Base-by-base conservation (phyloP, 805 yeast genomes). In the Myxozyma mucilagina region DNA sequence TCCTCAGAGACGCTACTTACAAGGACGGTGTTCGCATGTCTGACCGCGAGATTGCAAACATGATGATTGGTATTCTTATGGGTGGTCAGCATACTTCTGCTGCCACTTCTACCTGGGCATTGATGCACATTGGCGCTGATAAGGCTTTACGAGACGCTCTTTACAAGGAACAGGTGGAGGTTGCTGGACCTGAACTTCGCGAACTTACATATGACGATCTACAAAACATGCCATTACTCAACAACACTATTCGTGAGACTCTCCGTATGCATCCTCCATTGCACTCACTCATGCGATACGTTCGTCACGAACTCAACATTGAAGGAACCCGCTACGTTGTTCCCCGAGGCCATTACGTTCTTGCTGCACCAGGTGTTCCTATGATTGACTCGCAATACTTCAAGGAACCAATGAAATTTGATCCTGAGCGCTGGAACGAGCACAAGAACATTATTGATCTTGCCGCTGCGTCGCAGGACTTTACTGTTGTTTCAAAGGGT, bases 81-180 rank as follows among this genome's bases (percentile, higher is more conserved):
- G 99, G 99, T 71, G 99, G 99, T 65, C 99, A 94, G 79, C 99
- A 94, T 76, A 94, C 99, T 32, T 88, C 96, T 65, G 94, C 98
- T 47, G 83, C 98, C 29, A 94, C 99, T 24, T 89, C 96, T 44
- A 88, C 97, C 16, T 94, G 99, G 99, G 85, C 86, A 71, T 79
- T 94, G 72, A 81, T 94, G 67, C 98, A 94, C 73, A 81, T 94
- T 64, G 97, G 91, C 67, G 96, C 87, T 70, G 80, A 84, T 70
- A 96, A 96, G 49, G 87, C 89, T 44, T 78, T 93, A 63, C 97
- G 90, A 78, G 88, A 92, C 61, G 88, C 86, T 72, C 75, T 94
- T 53, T 87, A 81, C 73, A 76, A 83, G 63, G 98, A 94, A 77
- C 87, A 92, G 71, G 78, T 81, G 71, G 71, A 76, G 1, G 87